These are phyloP conservation scores for Aspergillus fijiensis DNA, from an alignment of 2,329 filamentous ascomycete genomes.

Conservation along the genomic window DNA sequence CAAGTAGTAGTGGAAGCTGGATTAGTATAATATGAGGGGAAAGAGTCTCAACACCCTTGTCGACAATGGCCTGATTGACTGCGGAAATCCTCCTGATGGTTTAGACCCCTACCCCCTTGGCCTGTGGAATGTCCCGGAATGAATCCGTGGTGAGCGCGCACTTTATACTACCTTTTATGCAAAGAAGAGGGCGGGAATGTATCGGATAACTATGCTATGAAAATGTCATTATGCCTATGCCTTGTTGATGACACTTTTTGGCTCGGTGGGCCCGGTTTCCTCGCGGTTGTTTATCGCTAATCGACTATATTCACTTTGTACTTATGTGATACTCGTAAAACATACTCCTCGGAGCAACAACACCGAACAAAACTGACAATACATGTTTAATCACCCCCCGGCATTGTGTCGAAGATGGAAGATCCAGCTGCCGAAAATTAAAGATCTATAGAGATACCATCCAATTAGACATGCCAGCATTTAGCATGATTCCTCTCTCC, in stretches of 20 bases:
- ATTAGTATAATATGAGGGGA: background rate
- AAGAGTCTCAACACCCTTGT: background rate
- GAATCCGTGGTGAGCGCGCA: background rate
- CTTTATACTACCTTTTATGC: background rate
- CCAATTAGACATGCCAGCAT: background rate
- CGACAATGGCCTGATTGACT: background rate
- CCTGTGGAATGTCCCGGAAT: conserved; percentile 5
- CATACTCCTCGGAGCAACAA: background rate
- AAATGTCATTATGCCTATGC: background rate
- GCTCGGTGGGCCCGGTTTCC: background rate
- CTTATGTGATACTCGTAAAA: background rate
- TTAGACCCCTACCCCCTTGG: background rate
- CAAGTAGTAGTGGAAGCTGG: background rate
- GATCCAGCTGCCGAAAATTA: too few relatives aligned
- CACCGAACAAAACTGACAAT: background rate
- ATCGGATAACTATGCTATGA: background rate
- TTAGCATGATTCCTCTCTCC: conserved; percentile 40
- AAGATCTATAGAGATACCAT: background rate
- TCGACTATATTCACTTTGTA: background rate
- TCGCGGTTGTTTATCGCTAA: background rate
- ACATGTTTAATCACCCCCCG: background rate
- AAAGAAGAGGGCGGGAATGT: background rate
- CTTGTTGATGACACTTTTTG: background rate
- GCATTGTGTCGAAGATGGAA: too few relatives aligned
- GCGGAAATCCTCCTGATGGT: background rate